Base-by-base conservation (phyloP, 768 basidiomycete species). In the Sporobolomyces roseus region DNA sequence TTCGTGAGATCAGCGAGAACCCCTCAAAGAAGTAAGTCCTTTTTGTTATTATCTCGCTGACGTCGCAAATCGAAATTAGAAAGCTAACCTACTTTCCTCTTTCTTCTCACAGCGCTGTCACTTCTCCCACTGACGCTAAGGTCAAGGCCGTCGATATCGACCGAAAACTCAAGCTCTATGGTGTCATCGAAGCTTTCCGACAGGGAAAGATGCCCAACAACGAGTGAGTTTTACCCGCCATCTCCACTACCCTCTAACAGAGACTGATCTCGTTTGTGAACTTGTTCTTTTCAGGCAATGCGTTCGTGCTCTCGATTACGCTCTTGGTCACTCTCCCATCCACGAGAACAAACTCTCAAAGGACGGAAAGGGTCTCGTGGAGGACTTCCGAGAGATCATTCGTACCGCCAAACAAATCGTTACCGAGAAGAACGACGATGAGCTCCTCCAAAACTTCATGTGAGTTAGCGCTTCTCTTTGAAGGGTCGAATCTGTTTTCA, bases 391-490 rank as follows among this genome's bases (percentile, higher is more conserved):
- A 25, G 85, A 13, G 86, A 62, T 72, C 36, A 68, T 72, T 87
- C 17, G 83, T 29, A 61, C 35, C 14, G 38, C 65, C 23, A 81
- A 77, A 63, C 51, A 75, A 32, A 69, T 75, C 32, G 67, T 75
- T 17, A 50, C 32, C 38, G 67, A 75, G 69, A 74, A 77, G 72
- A 75, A 77, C 74, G 66, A 66, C 46, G 75, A 94, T 74, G 92
- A 97, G 80, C 83, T 97, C 46, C 83, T 96, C 78, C 94, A 97
- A 79, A 87, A 89, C 75, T 93, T 94, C 73, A 79, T 93, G 66
- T 60, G 14, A 29, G 63, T 46, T 21, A 6, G 6, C 7, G 6
- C 45, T 13, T 66, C 74, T 55, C 46, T 50, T 41, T 23, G 30
- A 32, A 21, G n/a, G n/a, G n/a, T 27, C 23, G 1, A 2, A 13